Evolutionary conservation across 805 yeast genomes (phyloP).

Genomic region (Nakazawaea siamensis): DNA sequence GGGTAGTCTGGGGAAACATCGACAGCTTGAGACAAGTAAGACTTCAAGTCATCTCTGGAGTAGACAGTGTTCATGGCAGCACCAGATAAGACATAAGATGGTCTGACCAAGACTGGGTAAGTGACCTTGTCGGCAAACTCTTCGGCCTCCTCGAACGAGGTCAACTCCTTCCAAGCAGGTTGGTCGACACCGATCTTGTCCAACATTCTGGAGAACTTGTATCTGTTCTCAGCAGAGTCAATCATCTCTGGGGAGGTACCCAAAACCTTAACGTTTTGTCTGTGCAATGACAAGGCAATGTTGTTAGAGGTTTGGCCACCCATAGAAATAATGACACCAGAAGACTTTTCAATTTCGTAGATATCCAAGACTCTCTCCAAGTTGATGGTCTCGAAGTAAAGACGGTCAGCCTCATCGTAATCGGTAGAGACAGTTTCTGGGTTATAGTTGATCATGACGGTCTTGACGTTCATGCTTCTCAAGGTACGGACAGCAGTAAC

Average conservation of each 20-base stretch:
- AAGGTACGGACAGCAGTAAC: conserved; percentile 93
- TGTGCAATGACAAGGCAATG: conserved; percentile 85
- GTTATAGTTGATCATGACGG: conserved; percentile 95
- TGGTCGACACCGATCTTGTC: conserved; percentile 96
- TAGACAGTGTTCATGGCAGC: conserved; percentile 99
- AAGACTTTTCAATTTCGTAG: conserved; percentile 82
- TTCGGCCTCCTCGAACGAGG: conserved; percentile 89
- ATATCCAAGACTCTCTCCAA: conserved; percentile 92
- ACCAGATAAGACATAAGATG: conserved; percentile 94
- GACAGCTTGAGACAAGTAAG: conserved; percentile 87
- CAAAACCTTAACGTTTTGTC: conserved; percentile 89
- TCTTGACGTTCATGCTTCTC: conserved; percentile 78
- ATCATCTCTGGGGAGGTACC: conserved; percentile 99
- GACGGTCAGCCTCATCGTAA: conserved; percentile 95
- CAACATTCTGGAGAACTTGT: conserved; percentile 95
- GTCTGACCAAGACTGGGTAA: conserved; percentile 95
- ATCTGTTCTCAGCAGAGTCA: conserved; percentile 96
- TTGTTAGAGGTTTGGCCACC: conserved; percentile 99
- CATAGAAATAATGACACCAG: conserved; percentile 93
- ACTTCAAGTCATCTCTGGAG: conserved; percentile 79
- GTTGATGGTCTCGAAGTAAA: conserved; percentile 92
- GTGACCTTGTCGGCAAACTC: conserved; percentile 83
- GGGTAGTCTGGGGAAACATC: conserved; percentile 98
- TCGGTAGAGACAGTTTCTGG: conserved; percentile 99
- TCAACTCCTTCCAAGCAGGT: conserved; percentile 98